These are phyloP conservation scores for Tolypocladium inflatum DNA, from an alignment of 2,329 filamentous ascomycete species.

Conservation along the genomic window DNA sequence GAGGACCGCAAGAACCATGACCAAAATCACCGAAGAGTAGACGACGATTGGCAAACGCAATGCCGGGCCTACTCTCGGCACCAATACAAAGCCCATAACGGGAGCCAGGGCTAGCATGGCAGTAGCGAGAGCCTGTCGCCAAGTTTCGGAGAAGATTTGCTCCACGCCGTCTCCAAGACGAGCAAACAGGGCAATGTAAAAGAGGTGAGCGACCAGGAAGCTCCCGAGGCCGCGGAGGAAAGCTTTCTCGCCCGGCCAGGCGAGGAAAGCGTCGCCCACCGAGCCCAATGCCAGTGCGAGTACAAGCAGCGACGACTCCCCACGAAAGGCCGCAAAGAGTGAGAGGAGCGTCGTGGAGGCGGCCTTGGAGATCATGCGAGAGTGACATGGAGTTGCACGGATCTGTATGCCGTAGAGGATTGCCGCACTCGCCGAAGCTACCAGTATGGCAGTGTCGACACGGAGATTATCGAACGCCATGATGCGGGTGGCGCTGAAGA, in stretches of 20 bases:
- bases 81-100: conserved; percentile 15
- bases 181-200: conserved; percentile 21
- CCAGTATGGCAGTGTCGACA: conserved; percentile 1
- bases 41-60: conserved; percentile 19
- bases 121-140: conserved; percentile 7
- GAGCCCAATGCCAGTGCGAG: conserved; percentile 20
- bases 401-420: conserved; percentile 10
- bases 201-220: conserved; percentile 23
- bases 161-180: conserved; percentile 4
- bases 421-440: conserved; percentile 4
- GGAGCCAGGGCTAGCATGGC: conserved; percentile 13
- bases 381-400: conserved; percentile 11
- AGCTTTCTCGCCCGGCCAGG: conserved; percentile 19
- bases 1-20: conserved; percentile 21
- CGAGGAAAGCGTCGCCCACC: conserved; percentile 25
- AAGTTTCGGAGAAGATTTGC: conserved; percentile 4
- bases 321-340: conserved; percentile 6
- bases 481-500: not conserved
- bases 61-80: conserved; percentile 13
- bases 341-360: conserved; percentile 20
- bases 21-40: conserved; percentile 20
- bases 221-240: conserved; percentile 22
- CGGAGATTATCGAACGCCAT: not conserved
- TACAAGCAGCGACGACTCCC: conserved; percentile 11
- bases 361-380: conserved; percentile 21